Percentiles rank a stretch among this genome's conserved stretches.
These are phyloP conservation scores for Lactarius pseudohatsudake DNA, from an alignment of 768 basidiomycete species.

Conservation along the genomic window DNA sequence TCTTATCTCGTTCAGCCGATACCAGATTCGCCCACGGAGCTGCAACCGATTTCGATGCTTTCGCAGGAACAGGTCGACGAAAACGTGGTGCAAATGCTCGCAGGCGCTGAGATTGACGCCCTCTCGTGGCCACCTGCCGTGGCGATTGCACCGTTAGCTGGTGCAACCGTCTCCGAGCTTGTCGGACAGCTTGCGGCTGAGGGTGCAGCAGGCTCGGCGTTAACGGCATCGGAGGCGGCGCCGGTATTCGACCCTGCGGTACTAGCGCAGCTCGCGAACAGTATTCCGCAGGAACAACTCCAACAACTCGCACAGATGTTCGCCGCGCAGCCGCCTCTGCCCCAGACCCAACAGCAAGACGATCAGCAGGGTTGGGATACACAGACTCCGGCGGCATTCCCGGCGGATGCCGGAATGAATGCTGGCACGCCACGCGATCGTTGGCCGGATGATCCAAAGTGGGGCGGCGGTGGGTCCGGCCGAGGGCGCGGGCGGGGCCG, in stretches of 20 bases:
- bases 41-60: conserved; percentile 48
- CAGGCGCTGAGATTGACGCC: conserved; percentile 64
- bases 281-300: conserved; percentile 29
- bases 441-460: conserved; percentile 40
- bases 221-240: conserved; percentile 38
- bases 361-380: conserved; percentile 29
- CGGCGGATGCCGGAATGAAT: conserved; percentile 29
- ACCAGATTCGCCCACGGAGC: conserved; percentile 77
- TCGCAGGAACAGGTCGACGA: conserved; percentile 67
- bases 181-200: conserved; percentile 58
- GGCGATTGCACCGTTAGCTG: conserved; percentile 32
- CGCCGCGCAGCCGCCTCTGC: conserved; percentile 32
- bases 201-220: conserved; percentile 36
- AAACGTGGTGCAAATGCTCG: conserved; percentile 62
- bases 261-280: conserved; percentile 24
- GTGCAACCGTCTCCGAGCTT: conserved; percentile 64
- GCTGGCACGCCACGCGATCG: conserved; percentile 30
- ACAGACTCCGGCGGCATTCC: conserved; percentile 20
- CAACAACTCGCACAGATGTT: conserved; percentile 30
- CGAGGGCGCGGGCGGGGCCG: conserved; percentile 48
- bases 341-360: background rate
- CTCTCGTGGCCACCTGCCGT: conserved; percentile 54
- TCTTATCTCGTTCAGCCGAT: conserved; percentile 73
- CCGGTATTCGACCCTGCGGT: conserved; percentile 31
- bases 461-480: conserved; percentile 27